Base-by-base conservation (phyloP, 108 stramenopile genomes). In the Skeletonema tropicum region DNA sequence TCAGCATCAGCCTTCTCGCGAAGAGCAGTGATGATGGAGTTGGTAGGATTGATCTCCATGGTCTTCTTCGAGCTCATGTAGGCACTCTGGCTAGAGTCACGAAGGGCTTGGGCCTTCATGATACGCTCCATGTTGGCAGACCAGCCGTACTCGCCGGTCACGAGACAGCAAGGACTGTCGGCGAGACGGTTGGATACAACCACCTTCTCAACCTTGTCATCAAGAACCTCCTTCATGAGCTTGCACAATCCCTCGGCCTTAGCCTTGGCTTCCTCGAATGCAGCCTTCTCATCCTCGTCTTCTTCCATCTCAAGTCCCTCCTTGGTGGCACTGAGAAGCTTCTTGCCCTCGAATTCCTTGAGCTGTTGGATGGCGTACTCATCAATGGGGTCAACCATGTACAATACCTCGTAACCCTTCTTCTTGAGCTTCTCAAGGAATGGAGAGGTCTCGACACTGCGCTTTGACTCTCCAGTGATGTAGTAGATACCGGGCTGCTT, bases 161-260 rank as follows among this genome's bases (percentile, higher is more conserved):
- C 98, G 33, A 99, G 96, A 59, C 92, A 92, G 87, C 99, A 99
- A 38, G 99, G 99, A 57, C 96, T 96, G 79, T 99, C 97, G 14
- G 95, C 98, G 35, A 99, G 97, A 84, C 99, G 97, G 90, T 95
- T 95, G 45, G 97, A 98, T 21, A 98, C 97, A 73, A 97, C 95
- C 49, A 99, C 99, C 97, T 99, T 99, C 87, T 99, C 99, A 70
- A 99, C 98, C 98, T 99, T 99, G 90, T 99, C 99, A 66, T 98
- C 98, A 55, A 99, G 92, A 31, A 99, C 98, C 85, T 99, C 98
- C 95, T 99, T 99, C 94, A 99, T 99, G 77, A 99, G 90, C 89
- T 98, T 98, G 97, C 98, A 98, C 41, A 99, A 86, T 52, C 95
- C 92, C 75, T 99, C 98, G 17, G 97, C 87, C 87, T 96, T 92